Base-by-base conservation (phyloP, 2,329 filamentous ascomycete species). In the Elsinoe fawcettii region DNA sequence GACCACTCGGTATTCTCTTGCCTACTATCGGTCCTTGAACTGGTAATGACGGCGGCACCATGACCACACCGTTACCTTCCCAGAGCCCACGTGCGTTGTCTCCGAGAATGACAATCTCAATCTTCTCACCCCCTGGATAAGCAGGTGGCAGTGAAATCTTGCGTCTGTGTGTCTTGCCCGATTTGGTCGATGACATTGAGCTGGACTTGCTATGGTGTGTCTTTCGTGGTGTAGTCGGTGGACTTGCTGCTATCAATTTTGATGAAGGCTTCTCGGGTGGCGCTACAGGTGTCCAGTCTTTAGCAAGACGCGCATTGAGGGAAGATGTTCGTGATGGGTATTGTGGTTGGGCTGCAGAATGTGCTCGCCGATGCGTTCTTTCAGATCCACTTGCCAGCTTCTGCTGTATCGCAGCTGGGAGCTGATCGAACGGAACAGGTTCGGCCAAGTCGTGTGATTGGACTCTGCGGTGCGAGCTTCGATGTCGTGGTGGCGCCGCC, bases 1-100 rank as follows among this genome's bases (percentile, higher is more conserved):
- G 49, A 25, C 49, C 32, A 20, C 49, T 51, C 7, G 46, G 27
- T 23, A 9, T 16, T 9, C 32, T 30, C 16, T 27, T 39, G 18
- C 22, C 11, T 11, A 14, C 22, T 8, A n/a, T 11, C 34, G 32
- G 12, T 23, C 27, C 22, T 37, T 37, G 32, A 12, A 22, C 22
- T 7, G 49, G 49, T 34, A 25, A 2, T 22, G 49, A 18, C 14
- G 30, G 49, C 14, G 49, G 30, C 30, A 53, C 22, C 49, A 53
- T 37, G 30, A 53, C 49, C n/a, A 53, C 49, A n/a, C 49, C 49
- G 49, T 53, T 53, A 23, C 49, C 49, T 25, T 53, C 20, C 49
- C 49, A 53, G 2, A 53, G 20, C 25, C 49, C 49, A 36, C 18
- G 49, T 3, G 49, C 30, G 18, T 53, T 34, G 11, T 53, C 49